These are phyloP conservation scores for Penicillium sp. DNA, from an alignment of 2,329 filamentous ascomycete genomes.

Conservation along the genomic window DNA sequence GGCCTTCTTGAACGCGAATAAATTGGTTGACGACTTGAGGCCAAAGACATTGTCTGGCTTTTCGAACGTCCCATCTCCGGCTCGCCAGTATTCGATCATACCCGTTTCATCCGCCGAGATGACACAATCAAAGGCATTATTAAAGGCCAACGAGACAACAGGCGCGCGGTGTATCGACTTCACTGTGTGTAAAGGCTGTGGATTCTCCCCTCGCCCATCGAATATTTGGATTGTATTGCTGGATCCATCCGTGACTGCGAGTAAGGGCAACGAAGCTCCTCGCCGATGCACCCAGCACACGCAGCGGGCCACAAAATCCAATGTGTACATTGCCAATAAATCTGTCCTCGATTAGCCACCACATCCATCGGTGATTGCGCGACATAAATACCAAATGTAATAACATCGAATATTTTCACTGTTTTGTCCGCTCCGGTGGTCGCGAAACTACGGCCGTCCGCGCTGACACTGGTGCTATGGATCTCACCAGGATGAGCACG, in stretches of 20 bases:
- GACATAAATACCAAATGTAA: slow-evolving; percentile 61
- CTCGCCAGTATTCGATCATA: slow-evolving; percentile 96
- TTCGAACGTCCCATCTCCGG: slow-evolving; percentile 65
- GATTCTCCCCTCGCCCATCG: slow-evolving; percentile 79
- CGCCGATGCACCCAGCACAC: slow-evolving; percentile 89
- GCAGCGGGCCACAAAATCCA: slow-evolving; percentile 68
- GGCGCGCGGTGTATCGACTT: slow-evolving; percentile 73
- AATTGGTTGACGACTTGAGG: slow-evolving; percentile 85
- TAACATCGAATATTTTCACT: slow-evolving; percentile 55
- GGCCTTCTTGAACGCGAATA: slow-evolving; percentile 96
- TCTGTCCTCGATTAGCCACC: slow-evolving; percentile 45
- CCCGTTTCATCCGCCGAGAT: slow-evolving; percentile 82
- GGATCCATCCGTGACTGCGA: slow-evolving; percentile 73
- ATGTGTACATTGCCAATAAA: slow-evolving; percentile 71
- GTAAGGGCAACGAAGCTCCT: slow-evolving; percentile 77
- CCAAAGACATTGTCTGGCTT: slow-evolving; percentile 89
- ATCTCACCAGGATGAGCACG: slow-evolving; percentile 83
- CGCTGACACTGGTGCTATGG: slow-evolving; percentile 73
- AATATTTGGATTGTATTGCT: slow-evolving; percentile 73
- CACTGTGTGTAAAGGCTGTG: slow-evolving; percentile 69
- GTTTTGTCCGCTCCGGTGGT: slow-evolving; percentile 61
- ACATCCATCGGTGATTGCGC: slow-evolving; percentile 1
- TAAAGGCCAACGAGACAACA: slow-evolving; percentile 82
- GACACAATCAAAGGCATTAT: slow-evolving; percentile 81
- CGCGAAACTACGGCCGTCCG: slow-evolving; percentile 88